Evolutionary conservation across 2,329 filamentous ascomycete genomes (phyloP).

Genomic region (Pseudocercospora eumusae): DNA sequence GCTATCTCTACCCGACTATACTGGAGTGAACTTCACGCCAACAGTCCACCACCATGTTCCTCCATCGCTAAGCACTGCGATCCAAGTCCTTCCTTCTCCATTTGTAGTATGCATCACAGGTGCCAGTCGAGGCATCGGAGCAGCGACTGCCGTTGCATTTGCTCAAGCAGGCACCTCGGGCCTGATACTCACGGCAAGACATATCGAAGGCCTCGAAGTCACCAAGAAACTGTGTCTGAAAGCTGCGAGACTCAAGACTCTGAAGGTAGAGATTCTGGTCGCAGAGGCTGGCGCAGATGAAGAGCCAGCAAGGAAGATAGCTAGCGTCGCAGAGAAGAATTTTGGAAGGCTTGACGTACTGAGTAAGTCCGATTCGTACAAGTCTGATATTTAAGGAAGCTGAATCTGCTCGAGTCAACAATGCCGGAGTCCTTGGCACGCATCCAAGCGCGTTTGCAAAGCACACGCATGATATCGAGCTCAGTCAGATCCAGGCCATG

Average conservation of each 20-base stretch:
- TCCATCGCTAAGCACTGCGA: conserved; percentile 1
- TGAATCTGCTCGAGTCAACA: conserved; percentile 15
- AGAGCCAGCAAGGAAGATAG: background rate
- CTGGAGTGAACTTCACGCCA: conserved; percentile 7
- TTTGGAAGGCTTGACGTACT: background rate
- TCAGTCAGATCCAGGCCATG: conserved; percentile 18
- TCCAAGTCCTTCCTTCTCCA: conserved; percentile 9
- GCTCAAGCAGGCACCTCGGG: conserved; percentile 36
- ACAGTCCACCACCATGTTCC: conserved; percentile 12
- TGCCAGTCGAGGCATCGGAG: conserved; percentile 39
- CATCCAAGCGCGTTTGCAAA: conserved; percentile 11
- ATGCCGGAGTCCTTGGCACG: conserved; percentile 17
- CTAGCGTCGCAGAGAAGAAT: background rate
- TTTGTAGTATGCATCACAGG: conserved; percentile 40
- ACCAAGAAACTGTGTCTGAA: conserved; percentile 27
- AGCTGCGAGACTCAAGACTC: background rate
- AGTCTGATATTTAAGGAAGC: background rate
- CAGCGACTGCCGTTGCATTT: conserved; percentile 37
- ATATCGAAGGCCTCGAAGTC: conserved; percentile 27
- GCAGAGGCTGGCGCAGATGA: background rate
- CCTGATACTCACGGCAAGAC: conserved; percentile 36
- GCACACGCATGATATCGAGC: conserved; percentile 15
- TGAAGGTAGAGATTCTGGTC: conserved; percentile 7
- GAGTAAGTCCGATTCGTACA: background rate
- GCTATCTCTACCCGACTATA: conserved; percentile 3